phyloP scores from a whole-genome alignment of 257 asterid genomes.

The Solanum bulbocastanum region DNA sequence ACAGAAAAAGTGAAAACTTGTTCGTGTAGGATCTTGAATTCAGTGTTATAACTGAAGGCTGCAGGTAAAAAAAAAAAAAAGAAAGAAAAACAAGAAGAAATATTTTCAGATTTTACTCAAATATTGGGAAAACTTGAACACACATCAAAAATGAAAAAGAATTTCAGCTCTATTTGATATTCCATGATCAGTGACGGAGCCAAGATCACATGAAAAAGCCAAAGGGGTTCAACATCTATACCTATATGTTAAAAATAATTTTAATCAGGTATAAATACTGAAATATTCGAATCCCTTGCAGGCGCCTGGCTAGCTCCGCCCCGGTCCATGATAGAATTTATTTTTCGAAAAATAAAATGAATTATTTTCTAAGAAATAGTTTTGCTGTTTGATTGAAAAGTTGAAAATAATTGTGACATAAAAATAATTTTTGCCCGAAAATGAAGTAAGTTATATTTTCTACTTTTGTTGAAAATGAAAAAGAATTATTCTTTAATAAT shows the following conservation, averaged over 20 bases:
- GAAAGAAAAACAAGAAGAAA: not conserved
- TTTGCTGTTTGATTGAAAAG: too few species aligned
- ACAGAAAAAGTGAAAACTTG: slow-evolving; percentile 72
- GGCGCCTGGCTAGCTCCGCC: not conserved
- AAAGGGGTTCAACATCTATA: not conserved
- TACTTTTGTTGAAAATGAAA: not conserved
- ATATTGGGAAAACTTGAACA: not conserved
- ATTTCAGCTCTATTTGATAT: not conserved
- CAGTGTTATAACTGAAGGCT: slow-evolving; percentile 50
- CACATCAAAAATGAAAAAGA: not conserved
- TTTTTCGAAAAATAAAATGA: not conserved
- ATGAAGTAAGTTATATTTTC: not conserved
- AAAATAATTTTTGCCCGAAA: not conserved
- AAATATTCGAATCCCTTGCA: not conserved
- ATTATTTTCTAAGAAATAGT: not conserved
- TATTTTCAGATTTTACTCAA: not conserved
- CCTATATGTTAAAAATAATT: too few species aligned
- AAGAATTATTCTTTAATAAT: not conserved
- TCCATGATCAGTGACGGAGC: not conserved
- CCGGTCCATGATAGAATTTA: not conserved
- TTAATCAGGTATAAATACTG: not conserved
- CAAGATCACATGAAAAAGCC: not conserved
- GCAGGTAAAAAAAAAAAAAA: slow-evolving; percentile 3
- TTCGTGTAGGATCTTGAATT: slow-evolving; percentile 85
- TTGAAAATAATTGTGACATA: not conserved